phyloP scores from a whole-genome alignment of 176 grass and related monocot genomes.

The Oropetium thomaeum region DNA sequence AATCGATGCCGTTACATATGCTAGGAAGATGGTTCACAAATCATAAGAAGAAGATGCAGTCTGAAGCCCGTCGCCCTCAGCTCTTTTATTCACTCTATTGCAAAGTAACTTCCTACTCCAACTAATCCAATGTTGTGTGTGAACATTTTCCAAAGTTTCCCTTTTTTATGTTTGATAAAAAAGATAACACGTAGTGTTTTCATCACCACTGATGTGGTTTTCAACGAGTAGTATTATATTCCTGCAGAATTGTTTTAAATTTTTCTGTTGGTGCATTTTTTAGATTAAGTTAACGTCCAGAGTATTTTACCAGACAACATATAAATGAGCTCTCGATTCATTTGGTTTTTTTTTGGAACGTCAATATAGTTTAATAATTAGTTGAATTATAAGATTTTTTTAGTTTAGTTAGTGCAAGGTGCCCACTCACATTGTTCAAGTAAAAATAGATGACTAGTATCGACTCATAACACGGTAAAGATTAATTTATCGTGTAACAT shows the following conservation, averaged over 20 bases:
- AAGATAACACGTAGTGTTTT: no score
- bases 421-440: not conserved
- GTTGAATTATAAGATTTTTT: not conserved
- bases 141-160: not conserved
- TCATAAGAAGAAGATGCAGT: not conserved
- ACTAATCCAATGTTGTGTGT: constrained; percentile 24
- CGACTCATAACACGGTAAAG: not conserved
- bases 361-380: not conserved
- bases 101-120: constrained; percentile 49
- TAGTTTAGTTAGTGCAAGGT: not conserved
- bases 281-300: not conserved
- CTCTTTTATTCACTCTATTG: not conserved
- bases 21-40: not conserved
- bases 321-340: not conserved
- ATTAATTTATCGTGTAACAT: not conserved
- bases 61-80: constrained; percentile 27
- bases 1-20: constrained; percentile 28
- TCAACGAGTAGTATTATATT: not conserved
- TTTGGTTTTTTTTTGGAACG: not conserved
- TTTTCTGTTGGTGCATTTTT: not conserved
- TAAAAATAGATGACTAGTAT: not conserved
- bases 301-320: not conserved
- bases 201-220: not conserved
- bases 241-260: not conserved
- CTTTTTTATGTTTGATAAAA: no score